Base-by-base conservation (phyloP, 2,329 filamentous ascomycete species). In the Sordariomycetes sp. region DNA sequence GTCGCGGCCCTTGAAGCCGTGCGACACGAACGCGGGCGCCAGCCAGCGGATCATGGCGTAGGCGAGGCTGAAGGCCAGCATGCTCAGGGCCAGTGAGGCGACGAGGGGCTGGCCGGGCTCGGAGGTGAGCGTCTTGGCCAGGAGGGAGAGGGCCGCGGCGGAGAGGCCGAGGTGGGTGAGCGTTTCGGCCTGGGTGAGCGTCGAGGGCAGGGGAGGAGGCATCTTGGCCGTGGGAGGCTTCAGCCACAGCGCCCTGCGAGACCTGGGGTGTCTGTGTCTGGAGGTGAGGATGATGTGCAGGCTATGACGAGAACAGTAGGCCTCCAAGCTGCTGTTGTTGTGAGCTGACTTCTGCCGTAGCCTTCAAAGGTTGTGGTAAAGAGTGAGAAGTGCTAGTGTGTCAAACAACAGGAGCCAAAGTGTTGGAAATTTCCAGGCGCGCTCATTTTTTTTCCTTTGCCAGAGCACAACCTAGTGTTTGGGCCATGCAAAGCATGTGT, bases 1-100 rank as follows among this genome's bases (percentile, higher is more conserved):
- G 71, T 99, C 94, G 66, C 83, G 88, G 59, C 94, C 94, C 69
- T 92, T 94, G 68, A 97, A 82, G 18, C 93, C 94, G 43, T 89
- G 89, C 64, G 82, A 85, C 69, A 97, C 86, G 70, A 99, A 97
- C 1, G 88, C 87, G 59, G 89, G 86, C 1, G 93, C 93, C 6
- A 97, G 87, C 93, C 93, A 97, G 76, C 88, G 80, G 71, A 97
- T 93, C 75, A 97, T 83, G 66, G 89, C 85, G 71, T 89, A 97
- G 61, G 85, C 85, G 54, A 87, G 83, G 3, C 86, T 79, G 70
- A 96, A 99, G 40, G 89, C 91, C 63, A 96, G 78, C 24, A 87
- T 83, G 67, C 90, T 94, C 65, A 97, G 87, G 18, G 92, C 90
- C 59, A 96, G 76, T 1, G 90, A 96, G 11, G 91, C 93, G 64